These are phyloP conservation scores for Strobilomyces dryophilus DNA, from an alignment of 768 basidiomycete genomes.

Conservation along the genomic window DNA sequence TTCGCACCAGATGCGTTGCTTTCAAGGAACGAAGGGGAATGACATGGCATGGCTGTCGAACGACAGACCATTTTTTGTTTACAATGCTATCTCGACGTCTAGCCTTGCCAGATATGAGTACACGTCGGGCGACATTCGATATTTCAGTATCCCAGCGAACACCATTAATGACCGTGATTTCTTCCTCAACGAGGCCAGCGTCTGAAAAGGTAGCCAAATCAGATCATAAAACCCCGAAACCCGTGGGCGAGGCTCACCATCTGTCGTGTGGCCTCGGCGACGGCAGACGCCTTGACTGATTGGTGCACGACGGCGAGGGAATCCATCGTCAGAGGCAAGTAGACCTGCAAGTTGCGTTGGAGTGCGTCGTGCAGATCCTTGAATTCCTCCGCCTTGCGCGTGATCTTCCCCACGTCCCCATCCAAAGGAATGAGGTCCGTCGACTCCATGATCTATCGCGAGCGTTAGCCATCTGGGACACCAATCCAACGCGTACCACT, in stretches of 20 bases:
- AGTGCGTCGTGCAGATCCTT: constrained; percentile 81
- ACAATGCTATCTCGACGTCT: constrained; percentile 83
- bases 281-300: constrained; percentile 63
- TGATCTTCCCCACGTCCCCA: constrained; percentile 81
- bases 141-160: constrained; percentile 84
- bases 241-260: constrained; percentile 45
- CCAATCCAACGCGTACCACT: constrained; percentile 21
- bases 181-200: constrained; percentile 60
- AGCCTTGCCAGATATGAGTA: constrained; percentile 83
- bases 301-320: constrained; percentile 80
- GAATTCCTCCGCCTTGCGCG: constrained; percentile 84
- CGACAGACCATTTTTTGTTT: constrained; percentile 1
- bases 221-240: constrained; percentile 11
- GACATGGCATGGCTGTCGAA: not conserved
- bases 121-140: constrained; percentile 86
- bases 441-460: constrained; percentile 72
- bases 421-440: constrained; percentile 84
- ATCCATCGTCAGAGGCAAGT: constrained; percentile 91
- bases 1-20: constrained; percentile 17
- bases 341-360: constrained; percentile 84
- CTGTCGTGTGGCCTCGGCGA: constrained; percentile 72
- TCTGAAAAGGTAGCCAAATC: constrained; percentile 37
- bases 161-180: constrained; percentile 86
- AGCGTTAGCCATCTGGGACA: not conserved
- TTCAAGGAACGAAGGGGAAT: not conserved